Evolutionary conservation across 192 early-diverging fungal genomes (phyloP).

Genomic region (Jimgerdemannia lactiflua): DNA sequence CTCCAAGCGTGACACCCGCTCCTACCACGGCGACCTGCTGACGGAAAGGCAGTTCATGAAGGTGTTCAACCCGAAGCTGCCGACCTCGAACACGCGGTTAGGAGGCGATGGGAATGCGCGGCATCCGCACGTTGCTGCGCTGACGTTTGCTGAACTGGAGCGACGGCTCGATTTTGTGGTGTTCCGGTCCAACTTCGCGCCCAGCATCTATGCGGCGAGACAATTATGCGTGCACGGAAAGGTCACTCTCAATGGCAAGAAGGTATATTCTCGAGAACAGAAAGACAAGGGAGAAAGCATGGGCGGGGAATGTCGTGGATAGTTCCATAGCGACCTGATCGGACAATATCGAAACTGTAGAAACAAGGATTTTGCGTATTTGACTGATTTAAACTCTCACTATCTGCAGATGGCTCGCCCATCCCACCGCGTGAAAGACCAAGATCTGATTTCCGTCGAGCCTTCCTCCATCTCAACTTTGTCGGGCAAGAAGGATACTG

Average conservation of each 20-base stretch:
- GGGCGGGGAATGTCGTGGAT: neutral
- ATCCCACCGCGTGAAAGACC: slow-evolving; percentile 76
- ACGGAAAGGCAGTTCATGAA: slow-evolving; percentile 79
- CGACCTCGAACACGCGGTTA: slow-evolving; percentile 59
- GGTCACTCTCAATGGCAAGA: slow-evolving; percentile 89
- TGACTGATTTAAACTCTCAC: too few relatives aligned
- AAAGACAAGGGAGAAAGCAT: neutral
- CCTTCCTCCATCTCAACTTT: slow-evolving; percentile 69
- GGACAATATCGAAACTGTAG: too few relatives aligned
- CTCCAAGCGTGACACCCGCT: slow-evolving; percentile 88
- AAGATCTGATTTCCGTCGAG: slow-evolving; percentile 85
- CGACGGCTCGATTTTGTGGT: slow-evolving; percentile 90
- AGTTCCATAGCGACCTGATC: neutral
- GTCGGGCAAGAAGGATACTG: slow-evolving; percentile 46
- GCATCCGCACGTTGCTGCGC: slow-evolving; percentile 68
- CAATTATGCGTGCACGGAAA: slow-evolving; percentile 81
- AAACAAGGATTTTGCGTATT: too few relatives aligned
- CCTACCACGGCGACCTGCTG: slow-evolving; percentile 92
- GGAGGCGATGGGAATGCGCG: slow-evolving; percentile 30
- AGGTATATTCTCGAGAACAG: slow-evolving; percentile 37
- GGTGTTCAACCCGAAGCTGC: slow-evolving; percentile 70
- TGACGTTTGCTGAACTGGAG: slow-evolving; percentile 89
- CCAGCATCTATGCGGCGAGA: slow-evolving; percentile 82
- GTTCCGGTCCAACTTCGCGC: slow-evolving; percentile 90
- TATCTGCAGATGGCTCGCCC: slow-evolving; percentile 61